Percentiles rank a stretch among this genome's conserved stretches.
These are phyloP conservation scores for Lolium rigidum DNA, from an alignment of 176 grass and related monocot genomes.

Conservation along the genomic window DNA sequence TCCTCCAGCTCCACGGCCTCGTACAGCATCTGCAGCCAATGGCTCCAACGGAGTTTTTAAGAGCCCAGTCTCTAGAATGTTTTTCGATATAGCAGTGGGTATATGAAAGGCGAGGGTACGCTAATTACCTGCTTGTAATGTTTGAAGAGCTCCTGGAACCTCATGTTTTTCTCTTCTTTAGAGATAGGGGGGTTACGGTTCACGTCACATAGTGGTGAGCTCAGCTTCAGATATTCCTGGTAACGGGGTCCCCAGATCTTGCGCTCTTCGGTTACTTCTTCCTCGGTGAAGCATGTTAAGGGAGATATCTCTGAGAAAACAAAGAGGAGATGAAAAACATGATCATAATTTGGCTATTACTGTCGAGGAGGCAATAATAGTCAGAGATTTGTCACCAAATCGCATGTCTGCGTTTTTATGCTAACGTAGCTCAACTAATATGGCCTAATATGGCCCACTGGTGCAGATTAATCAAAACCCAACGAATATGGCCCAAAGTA, in stretches of 20 bases:
- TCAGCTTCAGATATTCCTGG: background rate
- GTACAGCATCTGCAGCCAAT: background rate
- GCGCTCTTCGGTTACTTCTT: background rate
- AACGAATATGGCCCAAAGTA: no score
- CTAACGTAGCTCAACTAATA: no score
- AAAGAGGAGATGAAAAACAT: background rate
- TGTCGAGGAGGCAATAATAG: background rate
- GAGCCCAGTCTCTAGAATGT: background rate
- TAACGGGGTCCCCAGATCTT: background rate
- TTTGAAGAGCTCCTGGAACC: background rate
- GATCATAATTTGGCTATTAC: background rate
- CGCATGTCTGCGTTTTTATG: no score
- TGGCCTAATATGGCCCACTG: no score
- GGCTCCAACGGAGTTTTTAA: background rate
- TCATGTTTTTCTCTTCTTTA: conserved; percentile 12
- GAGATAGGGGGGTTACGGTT: background rate
- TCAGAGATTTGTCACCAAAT: background rate
- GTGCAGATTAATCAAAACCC: no score
- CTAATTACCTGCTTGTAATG: conserved; percentile 12
- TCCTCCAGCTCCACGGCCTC: no score
- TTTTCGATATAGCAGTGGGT: background rate
- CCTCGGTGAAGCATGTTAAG: conserved; percentile 20
- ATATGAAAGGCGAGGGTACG: background rate
- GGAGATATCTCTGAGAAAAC: background rate
- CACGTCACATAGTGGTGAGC: background rate